A percentile compares a stretch with the other conserved stretches of the same genome.
Conservation (phyloP, 1,284 basidiomycete genomes). For the Fomes fomentarius region DNA sequence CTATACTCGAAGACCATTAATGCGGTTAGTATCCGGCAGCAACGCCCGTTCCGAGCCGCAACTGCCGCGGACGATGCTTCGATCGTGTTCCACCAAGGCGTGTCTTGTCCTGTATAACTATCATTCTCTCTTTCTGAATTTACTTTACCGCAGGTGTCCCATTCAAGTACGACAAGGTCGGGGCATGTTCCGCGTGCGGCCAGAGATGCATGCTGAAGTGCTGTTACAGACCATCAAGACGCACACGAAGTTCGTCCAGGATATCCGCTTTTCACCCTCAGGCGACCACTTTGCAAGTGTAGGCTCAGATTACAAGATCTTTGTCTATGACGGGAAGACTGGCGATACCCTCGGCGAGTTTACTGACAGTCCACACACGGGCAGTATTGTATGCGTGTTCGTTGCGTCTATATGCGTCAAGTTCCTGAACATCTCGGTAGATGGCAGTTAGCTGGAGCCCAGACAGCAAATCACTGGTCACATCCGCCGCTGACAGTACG, state of each 20-base stretch:
- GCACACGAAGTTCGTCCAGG: conserved; percentile 95
- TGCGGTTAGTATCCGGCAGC: conserved; percentile 87
- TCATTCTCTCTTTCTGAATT: conserved; percentile 13
- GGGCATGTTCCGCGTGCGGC: background rate
- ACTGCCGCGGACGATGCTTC: conserved; percentile 85
- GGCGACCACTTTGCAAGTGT: conserved; percentile 89
- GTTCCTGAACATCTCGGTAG: conserved; percentile 40
- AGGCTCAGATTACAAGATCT: conserved; percentile 89
- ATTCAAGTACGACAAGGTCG: conserved; percentile 87
- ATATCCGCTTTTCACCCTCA: conserved; percentile 82
- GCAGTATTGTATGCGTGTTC: conserved; percentile 66
- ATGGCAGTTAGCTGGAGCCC: conserved; percentile 81
- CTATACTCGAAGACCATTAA: conserved; percentile 68
- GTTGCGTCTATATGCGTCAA: background rate
- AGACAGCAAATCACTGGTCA: conserved; percentile 75
- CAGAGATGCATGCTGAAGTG: too few species aligned
- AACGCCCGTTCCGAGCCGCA: conserved; percentile 90
- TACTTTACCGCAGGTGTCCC: conserved; percentile 64
- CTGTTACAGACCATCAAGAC: conserved; percentile 79
- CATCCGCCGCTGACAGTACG: conserved; percentile 87
- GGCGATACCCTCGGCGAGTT: conserved; percentile 81
- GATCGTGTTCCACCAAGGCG: conserved; percentile 83
- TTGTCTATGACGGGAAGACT: conserved; percentile 91
- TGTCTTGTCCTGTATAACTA: conserved; percentile 16
- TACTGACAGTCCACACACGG: conserved; percentile 67